Conservation (phyloP, 1,284 basidiomycete species). For the Rhodotorula sp. region DNA sequence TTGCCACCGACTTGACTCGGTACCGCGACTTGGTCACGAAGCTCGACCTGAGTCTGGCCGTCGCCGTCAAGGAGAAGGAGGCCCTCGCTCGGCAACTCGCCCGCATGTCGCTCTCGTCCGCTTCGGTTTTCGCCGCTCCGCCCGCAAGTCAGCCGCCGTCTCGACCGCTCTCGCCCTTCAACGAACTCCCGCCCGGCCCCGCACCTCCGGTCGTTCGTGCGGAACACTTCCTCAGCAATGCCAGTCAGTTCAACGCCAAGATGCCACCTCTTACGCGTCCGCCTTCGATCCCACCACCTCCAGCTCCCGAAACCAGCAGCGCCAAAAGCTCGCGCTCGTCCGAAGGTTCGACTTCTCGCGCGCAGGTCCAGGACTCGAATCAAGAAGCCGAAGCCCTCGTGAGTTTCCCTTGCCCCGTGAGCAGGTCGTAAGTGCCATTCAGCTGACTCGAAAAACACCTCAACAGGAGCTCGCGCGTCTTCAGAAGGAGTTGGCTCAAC, state of each 20-base stretch:
- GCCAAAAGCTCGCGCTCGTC: conserved; percentile 43
- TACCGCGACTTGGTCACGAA: conserved; percentile 72
- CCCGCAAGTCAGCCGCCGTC: neutral
- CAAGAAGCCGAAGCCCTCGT: conserved; percentile 75
- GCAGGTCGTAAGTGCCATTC: neutral
- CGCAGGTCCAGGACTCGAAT: conserved; percentile 57
- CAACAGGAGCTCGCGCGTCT: conserved; percentile 70
- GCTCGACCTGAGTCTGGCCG: conserved; percentile 71
- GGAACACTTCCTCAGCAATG: conserved; percentile 32
- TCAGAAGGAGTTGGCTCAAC: conserved; percentile 85
- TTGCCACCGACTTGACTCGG: conserved; percentile 62
- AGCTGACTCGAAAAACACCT: neutral
- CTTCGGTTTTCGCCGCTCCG: neutral
- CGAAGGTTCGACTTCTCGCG: conserved; percentile 9
- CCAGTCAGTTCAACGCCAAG: conserved; percentile 56
- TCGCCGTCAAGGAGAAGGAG: conserved; percentile 51
- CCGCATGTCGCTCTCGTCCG: conserved; percentile 26
- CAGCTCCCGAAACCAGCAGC: conserved; percentile 58
- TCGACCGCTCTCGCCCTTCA: conserved; percentile 20
- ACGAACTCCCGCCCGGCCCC: conserved; percentile 1
- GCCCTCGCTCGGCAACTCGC: conserved; percentile 28
- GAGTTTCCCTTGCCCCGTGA: neutral
- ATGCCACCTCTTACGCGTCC: conserved; percentile 84
- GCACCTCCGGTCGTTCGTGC: conserved; percentile 10
- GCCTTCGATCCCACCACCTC: conserved; percentile 78